A percentile compares a stretch with the other conserved stretches of the same genome.
Conservation (phyloP, 805 yeast genomes). For the Kuraishia ogatae region DNA sequence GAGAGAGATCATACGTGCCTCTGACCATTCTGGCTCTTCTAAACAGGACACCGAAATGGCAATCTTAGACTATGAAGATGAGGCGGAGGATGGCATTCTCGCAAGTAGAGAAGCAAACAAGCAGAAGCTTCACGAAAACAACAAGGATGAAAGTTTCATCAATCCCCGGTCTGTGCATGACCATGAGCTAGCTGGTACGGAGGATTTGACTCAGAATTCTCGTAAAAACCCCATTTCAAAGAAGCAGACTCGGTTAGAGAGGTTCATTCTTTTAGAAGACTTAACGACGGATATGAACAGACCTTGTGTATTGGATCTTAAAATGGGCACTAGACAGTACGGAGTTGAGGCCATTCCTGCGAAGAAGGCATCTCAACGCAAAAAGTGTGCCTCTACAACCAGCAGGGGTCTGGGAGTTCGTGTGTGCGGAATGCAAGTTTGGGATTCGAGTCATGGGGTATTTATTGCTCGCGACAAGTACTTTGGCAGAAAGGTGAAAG, state of each 20-base stretch:
- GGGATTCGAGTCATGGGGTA: slow-evolving; percentile 37
- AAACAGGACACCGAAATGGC: slow-evolving; percentile 9
- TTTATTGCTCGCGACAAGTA: slow-evolving; percentile 81
- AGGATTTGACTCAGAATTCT: not conserved
- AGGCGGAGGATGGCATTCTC: slow-evolving; percentile 11
- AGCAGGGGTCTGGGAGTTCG: slow-evolving; percentile 80
- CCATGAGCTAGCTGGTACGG: no score
- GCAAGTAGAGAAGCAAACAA: slow-evolving; percentile 3
- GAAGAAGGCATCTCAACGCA: slow-evolving; percentile 72
- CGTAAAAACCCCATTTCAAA: slow-evolving; percentile 8
- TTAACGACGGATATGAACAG: slow-evolving; percentile 70
- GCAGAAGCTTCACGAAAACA: slow-evolving; percentile 9
- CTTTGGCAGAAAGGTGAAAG: slow-evolving; percentile 71
- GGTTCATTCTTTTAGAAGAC: slow-evolving; percentile 86
- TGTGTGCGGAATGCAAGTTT: slow-evolving; percentile 90
- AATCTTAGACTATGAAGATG: slow-evolving; percentile 38
- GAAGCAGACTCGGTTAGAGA: slow-evolving; percentile 52
- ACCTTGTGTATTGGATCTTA: slow-evolving; percentile 90
- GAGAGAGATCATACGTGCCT: not conserved
- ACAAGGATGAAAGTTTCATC: slow-evolving; percentile 4
- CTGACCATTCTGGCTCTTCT: not conserved
- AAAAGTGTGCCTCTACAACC: slow-evolving; percentile 77
- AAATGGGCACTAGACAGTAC: slow-evolving; percentile 98
- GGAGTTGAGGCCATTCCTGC: slow-evolving; percentile 81
- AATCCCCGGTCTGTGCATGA: not conserved